Percentiles rank a stretch among this genome's conserved stretches.
Evolutionary conservation across 306 rosid genomes (phyloP).

Genomic region (Lotus japonicus): DNA sequence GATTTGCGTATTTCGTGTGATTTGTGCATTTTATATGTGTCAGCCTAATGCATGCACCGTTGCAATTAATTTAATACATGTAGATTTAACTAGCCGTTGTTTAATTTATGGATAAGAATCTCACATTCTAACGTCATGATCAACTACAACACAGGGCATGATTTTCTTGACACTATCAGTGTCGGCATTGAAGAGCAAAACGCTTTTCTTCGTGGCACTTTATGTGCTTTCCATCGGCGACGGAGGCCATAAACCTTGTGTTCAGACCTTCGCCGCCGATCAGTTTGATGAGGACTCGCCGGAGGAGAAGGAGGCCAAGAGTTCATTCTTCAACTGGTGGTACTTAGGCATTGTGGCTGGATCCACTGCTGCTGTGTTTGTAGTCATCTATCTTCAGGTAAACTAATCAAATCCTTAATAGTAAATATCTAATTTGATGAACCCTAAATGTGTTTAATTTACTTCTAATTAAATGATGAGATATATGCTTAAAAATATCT

Average conservation of each 20-base stretch:
- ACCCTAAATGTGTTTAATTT: too few relatives aligned
- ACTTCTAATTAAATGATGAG: too few relatives aligned
- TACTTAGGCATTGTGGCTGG: constrained; percentile 53
- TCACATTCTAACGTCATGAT: not conserved
- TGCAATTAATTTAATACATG: constrained; percentile 1
- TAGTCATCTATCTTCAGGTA: constrained; percentile 60
- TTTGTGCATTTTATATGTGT: constrained; percentile 8
- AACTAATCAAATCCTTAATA: not conserved
- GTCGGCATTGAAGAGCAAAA: constrained; percentile 26
- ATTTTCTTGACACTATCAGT: constrained; percentile 46
- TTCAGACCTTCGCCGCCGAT: constrained; percentile 82
- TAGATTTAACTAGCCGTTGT: not conserved
- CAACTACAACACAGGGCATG: constrained; percentile 46
- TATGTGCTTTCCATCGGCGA: constrained; percentile 56
- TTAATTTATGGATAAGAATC: constrained; percentile 1
- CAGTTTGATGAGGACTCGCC: constrained; percentile 59
- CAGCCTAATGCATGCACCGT: not conserved
- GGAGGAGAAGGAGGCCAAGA: constrained; percentile 46
- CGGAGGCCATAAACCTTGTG: constrained; percentile 79
- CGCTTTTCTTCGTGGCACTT: constrained; percentile 40
- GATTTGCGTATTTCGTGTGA: constrained; percentile 26
- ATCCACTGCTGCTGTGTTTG: constrained; percentile 37
- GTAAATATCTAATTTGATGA: too few relatives aligned
- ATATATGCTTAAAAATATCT: too few relatives aligned
- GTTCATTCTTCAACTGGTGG: constrained; percentile 83